Evolutionary conservation across 2,329 filamentous ascomycete genomes (phyloP).

Genomic region (Endothia cerciana): DNA sequence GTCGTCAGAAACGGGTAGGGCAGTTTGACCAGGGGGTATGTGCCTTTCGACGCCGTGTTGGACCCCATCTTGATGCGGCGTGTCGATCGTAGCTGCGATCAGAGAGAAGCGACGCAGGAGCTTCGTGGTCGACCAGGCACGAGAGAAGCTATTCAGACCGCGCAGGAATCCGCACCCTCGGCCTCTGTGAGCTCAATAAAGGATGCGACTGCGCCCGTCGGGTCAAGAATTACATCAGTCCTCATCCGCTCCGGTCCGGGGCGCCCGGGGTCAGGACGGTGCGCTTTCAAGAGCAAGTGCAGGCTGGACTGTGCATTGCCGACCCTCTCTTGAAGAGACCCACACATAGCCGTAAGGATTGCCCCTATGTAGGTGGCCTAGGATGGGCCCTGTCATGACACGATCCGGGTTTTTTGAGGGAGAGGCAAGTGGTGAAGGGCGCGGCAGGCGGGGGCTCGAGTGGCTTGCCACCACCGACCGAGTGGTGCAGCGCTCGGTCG

Average conservation of each 20-base stretch:
- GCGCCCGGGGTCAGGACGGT: not conserved
- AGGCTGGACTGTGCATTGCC: constrained; percentile 2
- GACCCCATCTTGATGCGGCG: constrained; percentile 30
- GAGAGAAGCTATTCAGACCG: not conserved
- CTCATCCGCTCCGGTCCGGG: not conserved
- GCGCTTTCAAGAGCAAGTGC: not conserved
- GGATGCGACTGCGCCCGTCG: not conserved
- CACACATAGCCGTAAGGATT: constrained; percentile 7
- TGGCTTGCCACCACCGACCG: not conserved
- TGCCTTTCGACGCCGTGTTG: constrained; percentile 12
- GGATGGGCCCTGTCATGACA: not conserved
- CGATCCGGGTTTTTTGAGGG: not conserved
- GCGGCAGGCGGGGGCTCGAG: not conserved
- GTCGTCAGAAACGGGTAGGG: constrained; percentile 51
- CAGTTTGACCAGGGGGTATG: constrained; percentile 46
- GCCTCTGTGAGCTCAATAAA: not conserved
- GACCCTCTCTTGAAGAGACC: not conserved
- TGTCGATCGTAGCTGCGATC: no score
- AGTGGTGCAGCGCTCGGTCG: not conserved
- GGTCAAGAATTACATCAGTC: not conserved
- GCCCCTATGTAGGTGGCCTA: not conserved
- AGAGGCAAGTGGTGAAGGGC: not conserved
- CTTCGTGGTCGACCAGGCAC: not conserved
- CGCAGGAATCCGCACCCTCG: not conserved
- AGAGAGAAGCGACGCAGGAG: not conserved